These are phyloP conservation scores for Ceratocystis smalleyi DNA, from an alignment of 2,329 filamentous ascomycete species.

Conservation along the genomic window DNA sequence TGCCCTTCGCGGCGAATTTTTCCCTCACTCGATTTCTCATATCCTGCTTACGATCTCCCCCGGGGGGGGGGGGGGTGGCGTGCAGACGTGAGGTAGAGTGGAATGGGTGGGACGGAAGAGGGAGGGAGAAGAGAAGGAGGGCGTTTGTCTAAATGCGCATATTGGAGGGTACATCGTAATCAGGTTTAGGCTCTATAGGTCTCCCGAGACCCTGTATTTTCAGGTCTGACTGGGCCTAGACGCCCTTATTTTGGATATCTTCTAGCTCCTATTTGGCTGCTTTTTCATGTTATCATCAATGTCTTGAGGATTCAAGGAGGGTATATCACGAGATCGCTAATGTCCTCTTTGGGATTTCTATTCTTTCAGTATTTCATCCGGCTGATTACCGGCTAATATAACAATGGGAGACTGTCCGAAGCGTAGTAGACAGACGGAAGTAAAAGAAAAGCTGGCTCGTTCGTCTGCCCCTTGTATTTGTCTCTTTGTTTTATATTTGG, in stretches of 20 bases:
- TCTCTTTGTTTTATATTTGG: background rate
- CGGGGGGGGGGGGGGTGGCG: background rate
- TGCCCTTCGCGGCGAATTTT: background rate
- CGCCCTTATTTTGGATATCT: background rate
- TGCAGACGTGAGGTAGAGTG: background rate
- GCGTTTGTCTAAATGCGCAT: background rate
- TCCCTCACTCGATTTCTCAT: background rate
- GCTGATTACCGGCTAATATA: background rate
- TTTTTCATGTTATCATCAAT: background rate
- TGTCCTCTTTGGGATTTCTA: background rate
- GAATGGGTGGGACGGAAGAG: background rate
- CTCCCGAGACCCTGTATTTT: background rate
- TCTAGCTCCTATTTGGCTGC: background rate
- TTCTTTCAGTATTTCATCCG: background rate
- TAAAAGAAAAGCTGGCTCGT: background rate
- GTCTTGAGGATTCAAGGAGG: background rate
- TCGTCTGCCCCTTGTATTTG: background rate
- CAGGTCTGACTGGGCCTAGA: background rate
- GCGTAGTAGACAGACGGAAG: background rate
- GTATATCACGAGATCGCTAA: background rate
- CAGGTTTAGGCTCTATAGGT: background rate
- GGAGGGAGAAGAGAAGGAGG: background rate
- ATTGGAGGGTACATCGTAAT: background rate
- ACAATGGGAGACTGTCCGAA: background rate
- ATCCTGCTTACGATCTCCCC: background rate